phyloP scores from a whole-genome alignment of 2,329 filamentous ascomycete genomes.

The Grosmannia huntii region DNA sequence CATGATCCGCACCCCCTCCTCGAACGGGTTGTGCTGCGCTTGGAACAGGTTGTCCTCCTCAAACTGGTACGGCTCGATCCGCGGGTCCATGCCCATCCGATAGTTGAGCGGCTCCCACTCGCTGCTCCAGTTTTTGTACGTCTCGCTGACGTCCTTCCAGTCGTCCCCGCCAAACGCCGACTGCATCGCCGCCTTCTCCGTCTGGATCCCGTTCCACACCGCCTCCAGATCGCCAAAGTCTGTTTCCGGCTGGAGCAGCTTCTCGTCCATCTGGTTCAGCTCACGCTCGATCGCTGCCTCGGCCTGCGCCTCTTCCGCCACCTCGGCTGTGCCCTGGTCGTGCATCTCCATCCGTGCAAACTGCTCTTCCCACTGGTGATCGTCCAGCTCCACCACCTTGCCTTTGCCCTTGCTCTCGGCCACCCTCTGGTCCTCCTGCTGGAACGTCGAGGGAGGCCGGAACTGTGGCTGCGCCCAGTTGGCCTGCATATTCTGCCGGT shows the following conservation, averaged over 20 bases:
- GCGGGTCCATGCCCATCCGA: conserved; percentile 55
- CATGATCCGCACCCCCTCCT: conserved; percentile 88
- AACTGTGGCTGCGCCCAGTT: conserved; percentile 25
- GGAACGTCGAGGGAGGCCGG: conserved; percentile 19
- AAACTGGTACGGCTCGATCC: conserved; percentile 83
- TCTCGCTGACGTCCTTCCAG: conserved; percentile 22
- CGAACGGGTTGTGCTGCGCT: conserved; percentile 70
- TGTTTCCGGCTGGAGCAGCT: conserved; percentile 52
- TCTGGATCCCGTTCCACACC: conserved; percentile 73
- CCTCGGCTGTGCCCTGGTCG: conserved; percentile 42
- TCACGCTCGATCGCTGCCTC: conserved; percentile 64
- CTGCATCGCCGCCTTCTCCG: conserved; percentile 57
- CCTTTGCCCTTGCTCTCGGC: conserved; percentile 49
- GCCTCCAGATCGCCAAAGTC: conserved; percentile 81
- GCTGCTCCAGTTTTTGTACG: conserved; percentile 25
- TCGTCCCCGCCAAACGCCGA: conserved; percentile 60
- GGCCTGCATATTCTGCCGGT: conserved; percentile 29
- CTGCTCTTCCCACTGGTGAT: conserved; percentile 90
- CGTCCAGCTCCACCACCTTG: conserved; percentile 89
- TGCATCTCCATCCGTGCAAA: conserved; percentile 77
- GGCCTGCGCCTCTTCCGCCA: conserved; percentile 53
- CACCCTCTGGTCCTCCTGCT: conserved; percentile 22
- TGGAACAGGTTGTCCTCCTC: conserved; percentile 89
- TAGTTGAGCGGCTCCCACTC: conserved; percentile 56
- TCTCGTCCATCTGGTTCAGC: conserved; percentile 70